Evolutionary conservation across 177 flowering plant species (phyloP), one percentile per base, ranked within the genome.

Genomic region (Vitis hybrid): DNA sequence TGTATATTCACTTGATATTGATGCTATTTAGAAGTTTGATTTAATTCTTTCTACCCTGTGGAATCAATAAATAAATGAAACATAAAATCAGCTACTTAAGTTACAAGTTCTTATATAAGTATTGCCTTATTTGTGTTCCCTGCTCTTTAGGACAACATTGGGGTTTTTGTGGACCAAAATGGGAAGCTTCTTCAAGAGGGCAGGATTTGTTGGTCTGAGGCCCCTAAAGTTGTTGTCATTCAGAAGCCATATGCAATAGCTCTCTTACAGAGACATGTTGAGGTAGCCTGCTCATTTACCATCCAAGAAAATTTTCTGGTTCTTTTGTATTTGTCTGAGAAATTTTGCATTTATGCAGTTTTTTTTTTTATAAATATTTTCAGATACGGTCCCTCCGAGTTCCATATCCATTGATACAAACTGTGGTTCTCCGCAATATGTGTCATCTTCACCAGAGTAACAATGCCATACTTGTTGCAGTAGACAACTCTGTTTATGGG

Each of bases 151-250:
- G 99, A 96, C 78, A 93, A 96, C 67, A 89, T 96, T 81, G 98
- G 99, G 64, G 94, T 93, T 58, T 84, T 94, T 67, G 97, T 96
- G 54, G 98, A 96, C 76, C 97, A 93, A 86, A 88, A 91, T 79
- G 99, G 99, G 56, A 96, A 94, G 79, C 95, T 93, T 75, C 88
- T 88, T 74, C 92, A 87, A 74, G 97, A 89, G 64, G 99, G 97
- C 68, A 82, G 97, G 78, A 88, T 96, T 72, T 91, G 93, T 79
- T 96, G 98, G 99, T 93, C 98, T 49, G 99, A 96, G 83, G 92
- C 97, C 57, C 97, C 98, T 26, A 59, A 82, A 45, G 81, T 76
- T 71, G 87, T 96, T 78, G 82, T 88, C 62, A 91, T 93, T 69
- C 94, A 89, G 75, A 85, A 80, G 75, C 97, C 97, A 40, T 92